A percentile compares a stretch with the other conserved stretches of the same genome.
These are phyloP conservation scores for Tritrichomonas musculus DNA, from an alignment of 208 protist genomes.

Conservation along the genomic window DNA sequence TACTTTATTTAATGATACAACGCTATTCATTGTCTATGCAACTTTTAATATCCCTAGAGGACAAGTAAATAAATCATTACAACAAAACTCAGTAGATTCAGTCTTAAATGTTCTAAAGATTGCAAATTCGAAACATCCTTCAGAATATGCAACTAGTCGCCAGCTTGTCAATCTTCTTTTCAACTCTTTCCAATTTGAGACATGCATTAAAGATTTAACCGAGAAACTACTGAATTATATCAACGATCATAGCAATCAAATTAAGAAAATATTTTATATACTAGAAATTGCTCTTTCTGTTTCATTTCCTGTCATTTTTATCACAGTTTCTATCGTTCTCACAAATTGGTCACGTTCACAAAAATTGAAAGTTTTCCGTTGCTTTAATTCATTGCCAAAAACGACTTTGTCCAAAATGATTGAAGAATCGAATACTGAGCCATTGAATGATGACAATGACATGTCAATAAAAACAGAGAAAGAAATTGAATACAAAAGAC, in stretches of 20 bases:
- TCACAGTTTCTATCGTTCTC: background rate
- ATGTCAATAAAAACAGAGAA: background rate
- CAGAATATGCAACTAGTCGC: background rate
- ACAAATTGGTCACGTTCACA: background rate
- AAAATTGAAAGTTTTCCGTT: background rate
- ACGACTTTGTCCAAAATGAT: background rate
- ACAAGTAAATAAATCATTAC: too few relatives aligned
- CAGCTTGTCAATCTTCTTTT: background rate
- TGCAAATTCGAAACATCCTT: background rate
- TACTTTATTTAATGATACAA: too few relatives aligned
- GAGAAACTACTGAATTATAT: background rate
- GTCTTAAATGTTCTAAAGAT: background rate
- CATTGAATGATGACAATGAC: background rate
- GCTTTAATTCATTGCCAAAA: background rate
- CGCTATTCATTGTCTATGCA: too few relatives aligned
- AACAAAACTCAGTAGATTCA: too few relatives aligned
- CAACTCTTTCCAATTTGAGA: background rate
- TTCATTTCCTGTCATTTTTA: background rate
- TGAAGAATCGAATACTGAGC: background rate
- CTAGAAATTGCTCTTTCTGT: background rate
- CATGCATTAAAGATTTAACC: background rate
- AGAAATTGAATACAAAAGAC: background rate
- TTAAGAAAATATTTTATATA: background rate
- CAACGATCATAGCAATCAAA: background rate
- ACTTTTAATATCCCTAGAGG: too few relatives aligned